Evolutionary conservation across 768 basidiomycete genomes (phyloP).

Genomic region (Tylopilus sp.): DNA sequence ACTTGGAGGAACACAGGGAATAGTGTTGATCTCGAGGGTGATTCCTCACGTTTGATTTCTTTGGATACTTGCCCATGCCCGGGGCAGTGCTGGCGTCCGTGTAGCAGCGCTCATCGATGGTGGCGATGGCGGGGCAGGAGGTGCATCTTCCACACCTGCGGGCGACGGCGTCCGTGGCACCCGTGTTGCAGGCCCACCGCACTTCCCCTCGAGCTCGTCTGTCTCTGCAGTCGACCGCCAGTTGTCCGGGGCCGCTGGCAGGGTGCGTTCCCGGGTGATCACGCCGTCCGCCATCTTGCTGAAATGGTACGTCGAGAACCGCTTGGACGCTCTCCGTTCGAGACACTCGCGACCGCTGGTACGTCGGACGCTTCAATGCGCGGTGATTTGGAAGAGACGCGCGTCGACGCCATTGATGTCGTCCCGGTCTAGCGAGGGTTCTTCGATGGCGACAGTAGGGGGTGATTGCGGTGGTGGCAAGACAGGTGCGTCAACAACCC

Average conservation of each 20-base stretch:
- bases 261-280: constrained; percentile 46
- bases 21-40: constrained; percentile 17
- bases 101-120: constrained; percentile 42
- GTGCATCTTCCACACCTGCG: constrained; percentile 16
- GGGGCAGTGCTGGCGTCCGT: constrained; percentile 8
- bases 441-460: constrained; percentile 45
- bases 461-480: constrained; percentile 39
- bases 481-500: constrained; percentile 68
- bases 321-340: too few species aligned
- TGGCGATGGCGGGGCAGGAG: constrained; percentile 48
- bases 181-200: constrained; percentile 20
- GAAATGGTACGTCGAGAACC: too few species aligned
- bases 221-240: too few species aligned
- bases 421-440: constrained; percentile 21
- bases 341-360: constrained; percentile 72
- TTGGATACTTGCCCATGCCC: constrained; percentile 14
- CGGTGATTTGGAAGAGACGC: constrained; percentile 35
- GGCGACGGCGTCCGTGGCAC: constrained; percentile 36
- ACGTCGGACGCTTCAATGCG: constrained; percentile 39
- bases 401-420: too few species aligned
- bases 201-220: constrained; percentile 36
- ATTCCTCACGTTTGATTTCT: constrained; percentile 20
- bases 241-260: constrained; percentile 53
- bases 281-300: constrained; percentile 80
- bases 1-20: constrained; percentile 86